Base-by-base conservation (phyloP, 2,329 filamentous ascomycete species). In the Huntiella bhutanensis region DNA sequence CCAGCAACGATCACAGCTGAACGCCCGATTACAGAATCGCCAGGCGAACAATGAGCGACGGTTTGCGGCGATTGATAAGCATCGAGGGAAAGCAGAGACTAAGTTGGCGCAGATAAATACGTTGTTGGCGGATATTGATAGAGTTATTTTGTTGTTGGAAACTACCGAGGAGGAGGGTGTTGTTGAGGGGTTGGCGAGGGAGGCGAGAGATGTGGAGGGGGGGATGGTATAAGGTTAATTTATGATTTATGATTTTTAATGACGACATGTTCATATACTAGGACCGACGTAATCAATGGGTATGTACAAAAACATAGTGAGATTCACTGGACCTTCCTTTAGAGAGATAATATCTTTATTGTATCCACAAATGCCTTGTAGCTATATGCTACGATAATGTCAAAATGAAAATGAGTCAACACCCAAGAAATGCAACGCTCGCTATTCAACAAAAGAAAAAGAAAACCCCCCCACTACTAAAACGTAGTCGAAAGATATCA, bases 1-100 rank as follows among this genome's bases (percentile, higher is more conserved):
- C 2, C 59, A 65, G 12, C 71, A 76, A 55, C 68, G 69, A 46
- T 67, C 66, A 2, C 67, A 69, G 53, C 67, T 79, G 51, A 73
- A 73, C 55, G 71, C 71, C 6, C 64, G 62, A 41, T 61, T 79
- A 33, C 69, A 72, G 54, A 73, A 70, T 16, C 65, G 64, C 38
- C 71, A 77, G 56, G 63, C 66, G 12, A 65, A 70, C 54, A 80
- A 80, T 55, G 67, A 69, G 11, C 62, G 59, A 4, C 59, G 77
- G 13, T 69, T 66, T 49, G 64, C 65, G 38, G 65, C 68, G 46
- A 62, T 79, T 10, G 58, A 60, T 43, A 59, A 56, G 36, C 75
- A 80, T 62, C 65, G 71, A 50, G 60, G 59, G 2, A 73, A 77
- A 59, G 68, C 75, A 33, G 67, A 67, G 46, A 58, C 57, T 15